Evolutionary conservation across 441 rosid species (phyloP).

Genomic region (Croton setiger): DNA sequence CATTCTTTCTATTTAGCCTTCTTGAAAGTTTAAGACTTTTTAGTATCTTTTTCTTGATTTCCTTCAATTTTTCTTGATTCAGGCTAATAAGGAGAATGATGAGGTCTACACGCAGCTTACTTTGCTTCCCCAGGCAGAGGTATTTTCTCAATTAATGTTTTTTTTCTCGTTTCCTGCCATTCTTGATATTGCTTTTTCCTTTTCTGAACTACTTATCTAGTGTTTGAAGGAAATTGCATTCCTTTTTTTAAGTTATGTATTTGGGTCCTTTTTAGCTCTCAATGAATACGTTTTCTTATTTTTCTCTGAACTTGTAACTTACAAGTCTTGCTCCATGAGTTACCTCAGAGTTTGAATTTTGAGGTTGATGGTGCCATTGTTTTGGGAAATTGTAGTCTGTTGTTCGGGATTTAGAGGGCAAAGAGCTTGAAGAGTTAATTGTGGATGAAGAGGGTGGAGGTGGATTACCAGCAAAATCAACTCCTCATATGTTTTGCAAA

Average conservation of each 20-base stretch:
- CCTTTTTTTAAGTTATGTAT: not conserved
- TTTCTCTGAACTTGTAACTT: not conserved
- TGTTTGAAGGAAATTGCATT: conserved; percentile 2
- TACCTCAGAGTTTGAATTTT: conserved; percentile 16
- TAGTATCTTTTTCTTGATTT: not conserved
- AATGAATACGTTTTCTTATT: not conserved
- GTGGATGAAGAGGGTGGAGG: conserved; percentile 51
- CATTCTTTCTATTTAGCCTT: not conserved
- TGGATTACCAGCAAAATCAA: conserved; percentile 56
- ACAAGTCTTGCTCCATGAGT: conserved; percentile 8
- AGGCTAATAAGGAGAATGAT: conserved; percentile 96
- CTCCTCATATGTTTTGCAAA: conserved; percentile 90
- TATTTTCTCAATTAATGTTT: conserved; percentile 25
- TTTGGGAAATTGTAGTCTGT: conserved; percentile 37
- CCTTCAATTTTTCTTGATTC: conserved; percentile 16
- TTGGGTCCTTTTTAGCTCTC: not conserved
- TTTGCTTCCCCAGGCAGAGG: conserved; percentile 88
- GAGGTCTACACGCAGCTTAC: conserved; percentile 84
- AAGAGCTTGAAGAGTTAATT: conserved; percentile 42
- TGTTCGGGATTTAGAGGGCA: conserved; percentile 48
- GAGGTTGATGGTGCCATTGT: conserved; percentile 21
- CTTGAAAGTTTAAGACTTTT: conserved; percentile 6
- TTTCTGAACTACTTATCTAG: not conserved
- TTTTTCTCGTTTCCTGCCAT: conserved; percentile 15
- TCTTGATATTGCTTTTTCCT: conserved; percentile 1